Conservation (phyloP, 768 basidiomycete genomes). For the Termitomyces sp. region DNA sequence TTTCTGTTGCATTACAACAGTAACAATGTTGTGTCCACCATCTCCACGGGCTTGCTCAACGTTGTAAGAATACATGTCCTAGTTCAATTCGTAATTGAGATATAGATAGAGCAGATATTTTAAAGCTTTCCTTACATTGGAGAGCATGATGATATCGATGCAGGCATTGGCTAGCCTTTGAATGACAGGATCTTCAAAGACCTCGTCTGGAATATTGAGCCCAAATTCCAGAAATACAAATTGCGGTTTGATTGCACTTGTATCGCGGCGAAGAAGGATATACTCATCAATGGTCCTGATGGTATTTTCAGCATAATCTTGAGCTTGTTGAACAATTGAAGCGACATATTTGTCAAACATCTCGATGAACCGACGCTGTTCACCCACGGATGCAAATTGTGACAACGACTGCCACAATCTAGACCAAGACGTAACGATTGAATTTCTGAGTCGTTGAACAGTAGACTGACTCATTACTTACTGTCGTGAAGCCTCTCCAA, state of each 20-base stretch:
- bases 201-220: too few relatives aligned
- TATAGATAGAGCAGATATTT: too few relatives aligned
- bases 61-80: conserved; percentile 15
- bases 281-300: conserved; percentile 30
- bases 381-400: conserved; percentile 13
- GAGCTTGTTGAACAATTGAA: conserved; percentile 38
- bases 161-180: too few relatives aligned
- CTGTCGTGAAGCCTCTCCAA: conserved; percentile 32
- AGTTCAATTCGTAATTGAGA: neutral
- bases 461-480: conserved; percentile 28
- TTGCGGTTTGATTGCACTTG: too few relatives aligned
- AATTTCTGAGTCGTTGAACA: conserved; percentile 10
- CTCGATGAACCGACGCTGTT: conserved; percentile 33
- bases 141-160: too few relatives aligned
- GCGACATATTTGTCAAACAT: conserved; percentile 32
- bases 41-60: conserved; percentile 30
- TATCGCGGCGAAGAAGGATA: neutral
- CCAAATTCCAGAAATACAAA: neutral
- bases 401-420: conserved; percentile 34
- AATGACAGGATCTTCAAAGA: too few relatives aligned
- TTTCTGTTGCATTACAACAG: conserved; percentile 35
- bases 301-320: conserved; percentile 28
- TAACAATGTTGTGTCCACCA: conserved; percentile 38
- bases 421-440: conserved; percentile 17
- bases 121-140: too few relatives aligned